phyloP scores from a whole-genome alignment of 495 filamentous ascomycete genomes.

The Filosporella fistucella region DNA sequence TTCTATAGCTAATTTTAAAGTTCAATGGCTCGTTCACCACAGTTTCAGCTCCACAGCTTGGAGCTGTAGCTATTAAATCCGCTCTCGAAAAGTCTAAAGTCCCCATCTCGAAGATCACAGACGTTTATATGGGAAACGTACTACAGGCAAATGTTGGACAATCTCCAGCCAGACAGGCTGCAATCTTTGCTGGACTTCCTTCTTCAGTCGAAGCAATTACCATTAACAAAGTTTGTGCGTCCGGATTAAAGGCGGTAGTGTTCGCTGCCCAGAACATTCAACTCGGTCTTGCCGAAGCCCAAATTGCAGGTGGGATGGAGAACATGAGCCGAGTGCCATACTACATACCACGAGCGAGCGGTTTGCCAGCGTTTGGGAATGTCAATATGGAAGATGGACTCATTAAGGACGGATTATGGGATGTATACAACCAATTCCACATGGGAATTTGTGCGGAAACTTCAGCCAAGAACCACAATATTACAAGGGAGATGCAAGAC shows the following conservation, averaged over 20 bases:
- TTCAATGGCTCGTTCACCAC: constrained; percentile 88
- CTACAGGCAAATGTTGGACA: constrained; percentile 80
- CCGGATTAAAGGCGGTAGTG: constrained; percentile 85
- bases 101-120: constrained; percentile 69
- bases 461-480: constrained; percentile 79
- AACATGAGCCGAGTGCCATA: constrained; percentile 94
- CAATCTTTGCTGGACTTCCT: constrained; percentile 81
- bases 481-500: constrained; percentile 83
- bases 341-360: constrained; percentile 73
- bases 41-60: constrained; percentile 80
- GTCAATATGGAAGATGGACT: constrained; percentile 85
- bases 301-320: constrained; percentile 94
- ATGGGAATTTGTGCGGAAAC: constrained; percentile 99
- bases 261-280: constrained; percentile 93
- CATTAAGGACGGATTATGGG: constrained; percentile 93
- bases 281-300: constrained; percentile 78
- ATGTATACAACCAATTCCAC: constrained; percentile 93
- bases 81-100: constrained; percentile 79
- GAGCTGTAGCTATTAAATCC: constrained; percentile 82
- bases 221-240: constrained; percentile 96
- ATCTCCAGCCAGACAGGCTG: constrained; percentile 86
- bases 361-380: constrained; percentile 78
- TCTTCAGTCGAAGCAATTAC: constrained; percentile 77
- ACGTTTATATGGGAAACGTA: constrained; percentile 99
- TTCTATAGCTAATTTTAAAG: constrained; percentile 35